phyloP scores from a whole-genome alignment of 768 basidiomycete genomes.

The Tulasnella sp. region DNA sequence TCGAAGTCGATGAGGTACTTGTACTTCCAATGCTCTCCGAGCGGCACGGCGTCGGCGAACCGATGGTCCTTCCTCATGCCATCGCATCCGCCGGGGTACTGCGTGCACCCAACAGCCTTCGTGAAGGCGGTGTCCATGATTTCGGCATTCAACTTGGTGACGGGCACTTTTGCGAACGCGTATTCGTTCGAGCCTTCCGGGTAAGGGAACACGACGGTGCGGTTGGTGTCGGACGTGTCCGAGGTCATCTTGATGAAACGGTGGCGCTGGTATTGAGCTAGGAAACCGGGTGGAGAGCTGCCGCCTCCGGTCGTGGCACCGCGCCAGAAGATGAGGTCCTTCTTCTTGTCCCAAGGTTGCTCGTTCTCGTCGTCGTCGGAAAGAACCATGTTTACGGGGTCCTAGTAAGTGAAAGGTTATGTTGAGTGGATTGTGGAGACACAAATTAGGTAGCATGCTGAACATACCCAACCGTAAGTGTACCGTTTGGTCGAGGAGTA shows the following conservation, averaged over 20 bases:
- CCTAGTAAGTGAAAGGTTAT: constrained; percentile 42
- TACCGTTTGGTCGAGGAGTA: constrained; percentile 79
- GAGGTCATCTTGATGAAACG: constrained; percentile 84
- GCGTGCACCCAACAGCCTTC: constrained; percentile 66
- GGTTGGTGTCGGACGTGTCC: constrained; percentile 54
- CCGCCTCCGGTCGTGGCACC: constrained; percentile 97
- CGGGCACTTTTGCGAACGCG: constrained; percentile 59
- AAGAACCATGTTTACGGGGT: constrained; percentile 71
- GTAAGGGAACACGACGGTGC: constrained; percentile 70
- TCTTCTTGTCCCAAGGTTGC: constrained; percentile 82
- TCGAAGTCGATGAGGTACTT: constrained; percentile 93
- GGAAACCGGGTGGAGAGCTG: constrained; percentile 80
- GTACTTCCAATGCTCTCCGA: constrained; percentile 89
- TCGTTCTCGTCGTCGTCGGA: constrained; percentile 86
- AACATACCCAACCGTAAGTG: constrained; percentile 75
- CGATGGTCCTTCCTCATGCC: constrained; percentile 67
- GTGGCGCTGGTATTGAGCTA: constrained; percentile 84
- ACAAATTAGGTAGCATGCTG: not conserved
- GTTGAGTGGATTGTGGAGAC: not conserved
- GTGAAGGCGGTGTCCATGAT: constrained; percentile 91
- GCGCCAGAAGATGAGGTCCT: constrained; percentile 89
- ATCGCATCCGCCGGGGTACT: constrained; percentile 72
- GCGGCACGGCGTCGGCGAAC: constrained; percentile 72
- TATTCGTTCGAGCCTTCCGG: constrained; percentile 45
- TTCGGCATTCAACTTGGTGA: constrained; percentile 66